These are phyloP conservation scores for Hypoxylon rubiginosum DNA, from an alignment of 2,329 filamentous ascomycete species.

Conservation along the genomic window DNA sequence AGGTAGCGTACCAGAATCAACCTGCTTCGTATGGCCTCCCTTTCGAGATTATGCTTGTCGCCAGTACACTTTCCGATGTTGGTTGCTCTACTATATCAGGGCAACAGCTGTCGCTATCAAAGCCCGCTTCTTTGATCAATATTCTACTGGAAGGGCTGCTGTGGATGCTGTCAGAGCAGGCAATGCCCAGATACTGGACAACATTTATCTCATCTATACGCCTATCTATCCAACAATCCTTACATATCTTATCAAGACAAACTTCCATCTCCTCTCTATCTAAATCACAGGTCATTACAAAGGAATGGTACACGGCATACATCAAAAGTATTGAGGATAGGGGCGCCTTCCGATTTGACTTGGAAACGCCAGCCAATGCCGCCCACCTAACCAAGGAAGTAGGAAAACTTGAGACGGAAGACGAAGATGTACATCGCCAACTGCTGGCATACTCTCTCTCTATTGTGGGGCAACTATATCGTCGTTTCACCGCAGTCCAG, in stretches of 20 bases:
- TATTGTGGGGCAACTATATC: slow-evolving; percentile 50
- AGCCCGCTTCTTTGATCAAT: slow-evolving; percentile 58
- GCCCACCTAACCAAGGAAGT: slow-evolving; percentile 19
- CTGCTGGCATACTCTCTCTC: slow-evolving; percentile 47
- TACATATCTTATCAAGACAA: slow-evolving; percentile 27
- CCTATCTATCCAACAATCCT: slow-evolving; percentile 37
- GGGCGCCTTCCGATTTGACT: slow-evolving; percentile 35
- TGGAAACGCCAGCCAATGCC: slow-evolving; percentile 27
- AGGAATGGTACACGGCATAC: slow-evolving; percentile 41
- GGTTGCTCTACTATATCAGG: slow-evolving; percentile 60
- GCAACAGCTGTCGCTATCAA: slow-evolving; percentile 50
- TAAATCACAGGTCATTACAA: slow-evolving; percentile 35
- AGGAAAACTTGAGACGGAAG: slow-evolving; percentile 25
- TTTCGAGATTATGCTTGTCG: slow-evolving; percentile 53
- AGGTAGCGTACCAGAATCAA: slow-evolving; percentile 43
- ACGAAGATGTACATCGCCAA: slow-evolving; percentile 22
- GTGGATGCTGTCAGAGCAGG: slow-evolving; percentile 42
- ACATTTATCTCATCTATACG: slow-evolving; percentile 51
- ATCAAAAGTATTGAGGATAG: slow-evolving; percentile 23
- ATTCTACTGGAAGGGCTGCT: slow-evolving; percentile 49
- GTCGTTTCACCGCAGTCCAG: slow-evolving; percentile 44
- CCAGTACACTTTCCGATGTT: slow-evolving; percentile 62
- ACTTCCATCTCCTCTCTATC: neutral
- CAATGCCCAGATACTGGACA: slow-evolving; percentile 43
- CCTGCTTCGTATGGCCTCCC: slow-evolving; percentile 33